These are phyloP conservation scores for Ceratobasidium sp. DNA, from an alignment of 1,284 basidiomycete genomes.

Conservation along the genomic window DNA sequence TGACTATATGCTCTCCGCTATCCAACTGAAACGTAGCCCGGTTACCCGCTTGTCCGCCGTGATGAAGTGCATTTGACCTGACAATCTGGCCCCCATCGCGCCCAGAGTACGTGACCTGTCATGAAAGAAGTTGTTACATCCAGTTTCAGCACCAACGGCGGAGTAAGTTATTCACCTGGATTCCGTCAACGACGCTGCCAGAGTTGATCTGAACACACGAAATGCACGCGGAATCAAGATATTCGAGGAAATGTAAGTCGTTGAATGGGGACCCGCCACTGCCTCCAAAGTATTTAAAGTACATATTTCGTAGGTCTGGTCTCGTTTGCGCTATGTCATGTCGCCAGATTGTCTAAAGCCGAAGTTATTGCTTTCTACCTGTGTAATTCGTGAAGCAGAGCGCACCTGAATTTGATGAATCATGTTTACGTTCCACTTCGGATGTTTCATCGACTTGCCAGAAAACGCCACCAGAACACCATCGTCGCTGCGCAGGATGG, in stretches of 20 bases:
- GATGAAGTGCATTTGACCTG: neutral
- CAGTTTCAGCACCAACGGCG: neutral
- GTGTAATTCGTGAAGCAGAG: neutral
- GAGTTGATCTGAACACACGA: neutral
- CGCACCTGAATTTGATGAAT: constrained; percentile 8
- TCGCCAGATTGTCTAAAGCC: constrained; percentile 3
- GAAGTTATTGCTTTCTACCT: neutral
- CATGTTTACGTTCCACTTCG: neutral
- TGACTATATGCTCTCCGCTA: constrained; percentile 17
- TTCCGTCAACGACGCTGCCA: neutral
- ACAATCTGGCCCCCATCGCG: neutral
- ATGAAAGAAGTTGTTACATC: neutral
- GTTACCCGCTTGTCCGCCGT: neutral
- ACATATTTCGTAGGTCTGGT: neutral
- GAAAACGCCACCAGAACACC: constrained; percentile 2
- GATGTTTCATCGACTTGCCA: neutral
- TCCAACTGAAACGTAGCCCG: neutral
- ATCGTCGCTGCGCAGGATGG: neutral
- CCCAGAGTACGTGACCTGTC: neutral
- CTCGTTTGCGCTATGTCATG: constrained; percentile 2
- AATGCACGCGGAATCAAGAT: neutral
- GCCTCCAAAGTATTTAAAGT: neutral
- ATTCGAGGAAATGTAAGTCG: neutral
- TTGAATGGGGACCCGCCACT: neutral
- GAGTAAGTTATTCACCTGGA: neutral